Percentiles rank a stretch among this genome's conserved stretches.
Conservation (phyloP, 2,329 filamentous ascomycete genomes). For the Dactylella cylindrospora region DNA sequence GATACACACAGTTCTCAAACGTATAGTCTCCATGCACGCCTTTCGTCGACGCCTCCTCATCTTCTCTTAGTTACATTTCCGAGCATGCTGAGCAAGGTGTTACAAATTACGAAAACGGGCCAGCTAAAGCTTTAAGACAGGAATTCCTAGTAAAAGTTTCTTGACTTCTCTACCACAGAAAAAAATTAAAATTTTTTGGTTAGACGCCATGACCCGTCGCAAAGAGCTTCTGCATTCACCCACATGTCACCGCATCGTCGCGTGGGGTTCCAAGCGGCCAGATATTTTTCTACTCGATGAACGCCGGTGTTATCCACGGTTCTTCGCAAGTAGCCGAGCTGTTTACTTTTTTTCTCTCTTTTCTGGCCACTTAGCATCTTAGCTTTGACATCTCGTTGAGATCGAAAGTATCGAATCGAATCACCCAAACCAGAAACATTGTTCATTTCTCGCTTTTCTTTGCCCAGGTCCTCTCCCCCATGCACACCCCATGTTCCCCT, state of each 20-base stretch:
- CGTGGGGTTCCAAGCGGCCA: slow-evolving; percentile 30
- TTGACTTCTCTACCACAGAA: not conserved
- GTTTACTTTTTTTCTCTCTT: no score
- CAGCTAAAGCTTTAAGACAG: not conserved
- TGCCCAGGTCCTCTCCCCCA: slow-evolving; percentile 7
- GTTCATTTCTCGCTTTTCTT: slow-evolving; percentile 3
- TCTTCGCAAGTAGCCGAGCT: no score
- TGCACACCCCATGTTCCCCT: slow-evolving; percentile 42
- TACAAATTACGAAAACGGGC: slow-evolving; percentile 41
- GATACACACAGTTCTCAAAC: slow-evolving; percentile 18
- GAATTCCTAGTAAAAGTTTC: slow-evolving; percentile 17
- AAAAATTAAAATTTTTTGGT: not conserved
- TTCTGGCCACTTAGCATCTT: no score
- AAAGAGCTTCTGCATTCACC: no score
- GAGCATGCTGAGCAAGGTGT: slow-evolving; percentile 20
- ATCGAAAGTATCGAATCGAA: slow-evolving; percentile 38
- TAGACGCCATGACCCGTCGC: no score
- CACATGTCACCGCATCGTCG: no score
- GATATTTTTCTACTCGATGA: not conserved
- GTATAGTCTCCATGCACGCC: not conserved
- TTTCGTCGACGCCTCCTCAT: not conserved
- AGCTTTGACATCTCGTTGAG: no score
- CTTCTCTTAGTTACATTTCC: not conserved
- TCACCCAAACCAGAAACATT: slow-evolving; percentile 18
- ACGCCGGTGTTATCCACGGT: slow-evolving; percentile 15